Percentiles rank a stretch among this genome's conserved stretches.
Evolutionary conservation across 1,284 basidiomycete species (phyloP).

Genomic region (Cryptococcus amylolentus): DNA sequence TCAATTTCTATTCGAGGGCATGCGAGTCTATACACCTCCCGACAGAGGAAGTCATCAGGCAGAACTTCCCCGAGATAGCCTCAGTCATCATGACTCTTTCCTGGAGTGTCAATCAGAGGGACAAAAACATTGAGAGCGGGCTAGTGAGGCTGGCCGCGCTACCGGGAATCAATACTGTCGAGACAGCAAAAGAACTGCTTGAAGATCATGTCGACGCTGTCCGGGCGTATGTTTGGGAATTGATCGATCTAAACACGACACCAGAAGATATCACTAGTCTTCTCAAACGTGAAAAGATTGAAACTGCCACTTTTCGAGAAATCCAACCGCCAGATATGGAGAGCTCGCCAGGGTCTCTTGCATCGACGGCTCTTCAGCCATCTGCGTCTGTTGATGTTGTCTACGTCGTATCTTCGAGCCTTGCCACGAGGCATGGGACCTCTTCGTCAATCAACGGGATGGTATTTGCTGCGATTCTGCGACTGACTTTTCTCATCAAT

Average conservation of each 20-base stretch:
- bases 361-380: conserved; percentile 6
- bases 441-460: conserved; percentile 46
- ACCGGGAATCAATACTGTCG: no score
- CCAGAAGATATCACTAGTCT: neutral
- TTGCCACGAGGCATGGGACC: conserved; percentile 4
- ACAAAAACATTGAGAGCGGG: neutral
- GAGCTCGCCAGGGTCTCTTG: no score
- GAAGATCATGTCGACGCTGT: conserved; percentile 4
- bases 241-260: conserved; percentile 7
- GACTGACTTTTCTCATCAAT: conserved; percentile 66
- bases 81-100: conserved; percentile 17
- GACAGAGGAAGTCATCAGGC: conserved; percentile 7
- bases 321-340: no score
- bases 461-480: conserved; percentile 72
- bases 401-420: conserved; percentile 8
- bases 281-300: no score
- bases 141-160: neutral
- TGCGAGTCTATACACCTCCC: conserved; percentile 27
- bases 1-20: conserved; percentile 19
- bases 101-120: neutral
- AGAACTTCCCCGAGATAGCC: conserved; percentile 23
- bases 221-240: conserved; percentile 10
- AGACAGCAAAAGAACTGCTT: conserved; percentile 1
- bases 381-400: conserved; percentile 5
- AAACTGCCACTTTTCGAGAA: no score